Evolutionary conservation across 1,284 basidiomycete genomes (phyloP), one percentile per base, ranked within the genome.

Genomic region (Polyporus tsugae): DNA sequence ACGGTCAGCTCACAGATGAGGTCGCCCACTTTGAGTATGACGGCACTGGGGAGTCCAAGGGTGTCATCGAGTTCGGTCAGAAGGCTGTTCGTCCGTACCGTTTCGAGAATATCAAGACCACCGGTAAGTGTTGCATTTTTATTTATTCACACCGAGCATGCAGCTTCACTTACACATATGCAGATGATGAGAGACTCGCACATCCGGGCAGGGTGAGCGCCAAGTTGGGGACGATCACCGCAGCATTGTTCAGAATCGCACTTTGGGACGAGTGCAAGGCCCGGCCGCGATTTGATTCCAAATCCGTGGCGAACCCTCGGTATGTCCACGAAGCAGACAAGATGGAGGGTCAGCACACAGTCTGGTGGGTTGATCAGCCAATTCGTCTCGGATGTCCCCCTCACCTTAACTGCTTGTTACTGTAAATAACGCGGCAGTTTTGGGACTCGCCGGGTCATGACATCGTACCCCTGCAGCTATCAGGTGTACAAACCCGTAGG

Each of bases 21-120:
- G 46, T 44, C 29, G 60, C 60, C 13, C 44, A 62, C 33, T 62
- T 62, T 29, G 60, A 44, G 19, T 44, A 62, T 35, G 60, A 49
- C 11, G 60, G 60, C 33, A 49, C 11, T 15, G 60, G 44, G 19
- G 60, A 19, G 11, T 62, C 41, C 29, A 44, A 36, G 13, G 60
- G 60, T 7, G 39, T 62, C 29, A 49, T 49, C 44, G 46, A 49
- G 3, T 62, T 22, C 6, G 44, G 33, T 4, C 17, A 49, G 5
- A 49, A 17, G 25, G 36, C 55, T 2, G 35, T 58, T 25, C 60
- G 60, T 13, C 60, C 44, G 13, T 62, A 44, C 33, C 42, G 42
- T 19, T 62, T 62, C 33, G 60, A 62, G 35, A 41, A 62, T 13
- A 42, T 62, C 29, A 62, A 38, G 35, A 62, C 33, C 9, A 62